Percentiles rank a stretch among this genome's conserved stretches.
phyloP scores from a whole-genome alignment of 768 basidiomycete genomes.

The Filobasidium wieringae region DNA sequence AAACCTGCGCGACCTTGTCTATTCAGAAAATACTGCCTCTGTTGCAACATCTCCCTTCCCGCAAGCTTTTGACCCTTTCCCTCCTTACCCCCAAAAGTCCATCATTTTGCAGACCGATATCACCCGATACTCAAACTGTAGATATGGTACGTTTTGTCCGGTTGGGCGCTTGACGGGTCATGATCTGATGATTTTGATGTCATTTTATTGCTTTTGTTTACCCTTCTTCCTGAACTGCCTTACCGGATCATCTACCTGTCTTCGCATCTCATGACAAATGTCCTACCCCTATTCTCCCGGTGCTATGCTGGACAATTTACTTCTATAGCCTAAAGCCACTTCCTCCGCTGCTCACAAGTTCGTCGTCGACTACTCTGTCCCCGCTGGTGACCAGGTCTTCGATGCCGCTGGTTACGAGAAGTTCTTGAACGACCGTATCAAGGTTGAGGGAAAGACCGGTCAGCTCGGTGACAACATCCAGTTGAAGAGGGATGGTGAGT shows the following conservation, averaged over 20 bases:
- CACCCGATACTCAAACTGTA: constrained; percentile 25
- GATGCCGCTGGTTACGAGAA: constrained; percentile 64
- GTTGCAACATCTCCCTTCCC: too few relatives aligned
- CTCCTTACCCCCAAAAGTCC: background rate
- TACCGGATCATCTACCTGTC: background rate
- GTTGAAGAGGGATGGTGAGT: constrained; percentile 72
- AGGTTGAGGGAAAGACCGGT: constrained; percentile 40
- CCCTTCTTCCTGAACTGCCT: background rate
- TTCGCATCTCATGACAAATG: background rate
- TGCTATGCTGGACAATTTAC: too few relatives aligned
- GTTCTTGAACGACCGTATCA: constrained; percentile 44
- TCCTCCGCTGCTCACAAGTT: constrained; percentile 35
- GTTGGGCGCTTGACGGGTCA: background rate
- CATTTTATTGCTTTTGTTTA: background rate
- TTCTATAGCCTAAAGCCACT: constrained; percentile 25
- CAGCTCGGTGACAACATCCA: constrained; percentile 59
- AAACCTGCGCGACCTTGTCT: too few relatives aligned
- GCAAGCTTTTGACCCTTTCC: too few relatives aligned
- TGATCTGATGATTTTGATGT: background rate
- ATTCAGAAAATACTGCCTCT: too few relatives aligned
- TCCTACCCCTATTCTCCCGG: too few relatives aligned
- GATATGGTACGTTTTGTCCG: constrained; percentile 26
- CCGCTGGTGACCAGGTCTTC: constrained; percentile 37
- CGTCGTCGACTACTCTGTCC: constrained; percentile 39
- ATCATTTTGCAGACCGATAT: constrained; percentile 32